Base-by-base conservation (phyloP, 1,284 basidiomycete species). In the Fomitopsis pinicola region DNA sequence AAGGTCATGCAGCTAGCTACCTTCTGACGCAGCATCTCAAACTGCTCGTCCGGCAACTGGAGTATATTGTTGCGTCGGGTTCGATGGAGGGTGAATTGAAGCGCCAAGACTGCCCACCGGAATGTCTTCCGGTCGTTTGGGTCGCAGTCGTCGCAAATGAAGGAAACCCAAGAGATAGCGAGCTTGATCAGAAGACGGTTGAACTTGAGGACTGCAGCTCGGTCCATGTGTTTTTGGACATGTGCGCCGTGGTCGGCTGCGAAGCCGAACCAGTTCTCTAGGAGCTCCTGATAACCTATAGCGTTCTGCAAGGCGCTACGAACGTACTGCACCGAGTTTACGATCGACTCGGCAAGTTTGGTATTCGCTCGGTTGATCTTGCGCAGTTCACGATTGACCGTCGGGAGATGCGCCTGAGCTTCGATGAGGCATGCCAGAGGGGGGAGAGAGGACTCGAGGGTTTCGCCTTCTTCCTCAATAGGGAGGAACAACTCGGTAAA, bases 91-190 rank as follows among this genome's bases (percentile, higher is more conserved):
- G 95, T 92, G 71, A 97, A 98, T 71, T 98, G 95, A 19, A 99
- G 85, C 4, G 97, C 96, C 58, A 92, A 93, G 59, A 99, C 95
- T 1, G 97, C 97, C 95, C 97, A 99, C 72, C 94, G 91, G 84
- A 99, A 99, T 0, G 96, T 99, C 75, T 92, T 94, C 63, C 95
- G 87, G 73, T 99, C 97, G 50, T 94, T 92, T 1, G 95, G 94
- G 69, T 98, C 93, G 76, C 97, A 99, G 69, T 97, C 94, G 72
- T 98, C 96, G 75, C 95, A 98, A 65, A 99, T 97, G 78, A 99
- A 99, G 30, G 94, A 89, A 30, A 99, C 94, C 97, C 97, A 99
- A 22, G 92, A 91, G 67, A 98, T 97, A 2, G 95, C 93, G 48
- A 97, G 83, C 64, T 88, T 88, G 75, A 96, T 91, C 42, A 98